Evolutionary conservation across 257 asterid genomes (phyloP).

Genomic region (Agastache rugosa): DNA sequence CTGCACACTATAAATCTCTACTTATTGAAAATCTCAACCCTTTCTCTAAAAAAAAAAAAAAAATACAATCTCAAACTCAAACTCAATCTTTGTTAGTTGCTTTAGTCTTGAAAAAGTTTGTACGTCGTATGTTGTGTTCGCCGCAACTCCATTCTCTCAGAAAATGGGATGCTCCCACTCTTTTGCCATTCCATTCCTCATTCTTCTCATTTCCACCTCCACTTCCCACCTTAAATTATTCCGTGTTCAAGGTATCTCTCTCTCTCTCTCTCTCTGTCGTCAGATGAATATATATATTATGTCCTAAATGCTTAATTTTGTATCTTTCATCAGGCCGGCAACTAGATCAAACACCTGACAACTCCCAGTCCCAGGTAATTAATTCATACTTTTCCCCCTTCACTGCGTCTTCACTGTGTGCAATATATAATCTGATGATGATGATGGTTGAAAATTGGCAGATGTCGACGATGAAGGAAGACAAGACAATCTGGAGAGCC

Average conservation of each 20-base stretch:
- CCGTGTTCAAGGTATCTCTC: slow-evolving; percentile 54
- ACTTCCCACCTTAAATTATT: slow-evolving; percentile 41
- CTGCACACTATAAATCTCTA: background rate
- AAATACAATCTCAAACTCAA: too few relatives aligned
- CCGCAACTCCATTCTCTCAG: background rate
- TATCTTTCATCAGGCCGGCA: slow-evolving; percentile 51
- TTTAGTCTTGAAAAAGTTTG: too few relatives aligned
- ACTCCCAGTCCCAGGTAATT: slow-evolving; percentile 52
- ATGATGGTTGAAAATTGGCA: background rate
- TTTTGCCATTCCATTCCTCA: slow-evolving; percentile 30
- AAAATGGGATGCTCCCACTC: slow-evolving; percentile 28
- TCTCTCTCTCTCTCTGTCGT: background rate
- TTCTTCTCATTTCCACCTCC: slow-evolving; percentile 39
- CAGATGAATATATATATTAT: background rate
- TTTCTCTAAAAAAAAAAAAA: too few relatives aligned
- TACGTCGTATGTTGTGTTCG: background rate
- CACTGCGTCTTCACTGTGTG: background rate
- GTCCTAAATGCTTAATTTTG: background rate
- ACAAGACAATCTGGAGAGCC: slow-evolving; percentile 45
- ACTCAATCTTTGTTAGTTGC: too few relatives aligned
- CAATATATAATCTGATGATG: background rate
- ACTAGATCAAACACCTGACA: slow-evolving; percentile 31
- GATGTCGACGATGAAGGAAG: slow-evolving; percentile 33
- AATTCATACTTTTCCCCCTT: background rate
- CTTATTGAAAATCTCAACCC: background rate